phyloP scores from a whole-genome alignment of 2,329 filamentous ascomycete species.

The Cercospora sesami region DNA sequence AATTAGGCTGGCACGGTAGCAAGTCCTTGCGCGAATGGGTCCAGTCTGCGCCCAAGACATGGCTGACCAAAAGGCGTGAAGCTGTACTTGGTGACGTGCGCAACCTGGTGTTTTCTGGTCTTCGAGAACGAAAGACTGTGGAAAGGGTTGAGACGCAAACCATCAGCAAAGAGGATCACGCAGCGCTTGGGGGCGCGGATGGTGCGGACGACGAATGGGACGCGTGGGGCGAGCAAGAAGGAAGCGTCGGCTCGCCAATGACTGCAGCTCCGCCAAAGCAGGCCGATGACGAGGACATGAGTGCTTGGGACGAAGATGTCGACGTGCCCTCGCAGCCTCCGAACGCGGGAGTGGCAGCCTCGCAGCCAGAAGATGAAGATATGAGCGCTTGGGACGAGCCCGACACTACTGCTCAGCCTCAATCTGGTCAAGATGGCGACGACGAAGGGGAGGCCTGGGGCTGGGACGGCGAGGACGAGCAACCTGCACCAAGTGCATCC shows the following conservation, averaged over 20 bases:
- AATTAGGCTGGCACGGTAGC: constrained; percentile 62
- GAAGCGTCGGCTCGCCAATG: constrained; percentile 46
- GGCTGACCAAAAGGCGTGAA: constrained; percentile 82
- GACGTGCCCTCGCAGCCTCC: constrained; percentile 24
- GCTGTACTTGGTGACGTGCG: constrained; percentile 74
- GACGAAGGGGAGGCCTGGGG: constrained; percentile 90
- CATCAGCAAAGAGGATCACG: constrained; percentile 67
- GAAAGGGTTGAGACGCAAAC: constrained; percentile 83
- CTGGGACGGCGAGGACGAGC: constrained; percentile 71
- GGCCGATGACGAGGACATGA: constrained; percentile 50
- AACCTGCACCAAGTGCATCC: constrained; percentile 19
- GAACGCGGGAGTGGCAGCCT: constrained; percentile 39
- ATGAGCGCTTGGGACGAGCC: constrained; percentile 51
- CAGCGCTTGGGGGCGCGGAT: constrained; percentile 48
- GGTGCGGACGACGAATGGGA: constrained; percentile 69
- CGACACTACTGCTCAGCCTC: constrained; percentile 17
- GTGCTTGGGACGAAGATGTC: constrained; percentile 48
- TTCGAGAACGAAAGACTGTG: constrained; percentile 68
- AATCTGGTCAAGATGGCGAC: constrained; percentile 41
- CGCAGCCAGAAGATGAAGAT: constrained; percentile 46
- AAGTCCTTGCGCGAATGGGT: constrained; percentile 75
- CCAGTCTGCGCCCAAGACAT: constrained; percentile 73
- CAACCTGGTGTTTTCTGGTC: constrained; percentile 64
- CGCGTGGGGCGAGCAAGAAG: constrained; percentile 69
- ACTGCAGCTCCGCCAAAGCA: constrained; percentile 28